Evolutionary conservation across 108 stramenopile genomes (phyloP).

Genomic region (Fragilaria radians): DNA sequence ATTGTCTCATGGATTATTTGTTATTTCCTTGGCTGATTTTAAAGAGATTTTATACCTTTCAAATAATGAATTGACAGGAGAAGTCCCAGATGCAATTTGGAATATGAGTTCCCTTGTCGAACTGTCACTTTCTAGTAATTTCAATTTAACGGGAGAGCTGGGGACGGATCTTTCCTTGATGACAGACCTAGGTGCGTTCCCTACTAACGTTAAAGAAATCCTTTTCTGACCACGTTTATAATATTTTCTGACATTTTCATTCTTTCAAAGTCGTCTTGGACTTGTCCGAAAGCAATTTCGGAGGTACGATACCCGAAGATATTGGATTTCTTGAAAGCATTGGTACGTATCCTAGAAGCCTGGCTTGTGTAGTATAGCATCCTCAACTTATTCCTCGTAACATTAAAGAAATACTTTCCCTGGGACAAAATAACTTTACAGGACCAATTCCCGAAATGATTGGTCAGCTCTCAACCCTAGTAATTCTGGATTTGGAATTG

Average conservation of each 20-base stretch:
- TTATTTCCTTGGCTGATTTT: neutral
- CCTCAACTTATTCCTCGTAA: neutral
- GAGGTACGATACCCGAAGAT: slow-evolving; percentile 18
- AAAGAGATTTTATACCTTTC: neutral
- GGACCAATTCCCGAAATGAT: slow-evolving; percentile 2
- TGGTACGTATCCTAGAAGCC: neutral
- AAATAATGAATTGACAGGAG: neutral
- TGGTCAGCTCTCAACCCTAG: neutral
- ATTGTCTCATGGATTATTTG: neutral
- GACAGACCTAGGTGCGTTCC: neutral
- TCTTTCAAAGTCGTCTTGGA: slow-evolving; percentile 10
- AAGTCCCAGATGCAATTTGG: neutral
- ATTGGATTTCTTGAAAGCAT: slow-evolving; percentile 10
- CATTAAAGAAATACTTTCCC: slow-evolving; percentile 16
- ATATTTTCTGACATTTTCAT: too few relatives aligned
- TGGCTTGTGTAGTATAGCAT: neutral
- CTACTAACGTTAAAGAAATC: too few relatives aligned
- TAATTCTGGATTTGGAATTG: neutral
- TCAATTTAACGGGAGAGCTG: neutral
- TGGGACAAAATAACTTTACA: slow-evolving; percentile 15
- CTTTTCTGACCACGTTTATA: too few relatives aligned
- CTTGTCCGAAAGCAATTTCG: slow-evolving; percentile 15
- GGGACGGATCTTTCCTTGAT: neutral
- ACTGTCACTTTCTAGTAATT: neutral
- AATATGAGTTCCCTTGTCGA: neutral